phyloP scores from a whole-genome alignment of 2,329 filamentous ascomycete species.

The Fusarium sp. region DNA sequence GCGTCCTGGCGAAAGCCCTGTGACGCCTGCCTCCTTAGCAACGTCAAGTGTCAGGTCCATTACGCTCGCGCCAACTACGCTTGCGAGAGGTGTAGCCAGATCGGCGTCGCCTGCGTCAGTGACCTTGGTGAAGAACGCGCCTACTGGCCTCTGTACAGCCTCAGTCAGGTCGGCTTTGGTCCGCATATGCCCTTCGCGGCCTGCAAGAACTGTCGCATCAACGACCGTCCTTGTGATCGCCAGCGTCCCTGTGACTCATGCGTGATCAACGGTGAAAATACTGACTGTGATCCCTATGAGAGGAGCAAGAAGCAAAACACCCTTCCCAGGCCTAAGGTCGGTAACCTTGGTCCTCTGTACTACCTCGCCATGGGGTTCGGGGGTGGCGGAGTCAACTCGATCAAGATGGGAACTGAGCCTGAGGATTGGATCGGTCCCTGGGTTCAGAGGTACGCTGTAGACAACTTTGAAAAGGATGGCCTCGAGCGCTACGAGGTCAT shows the following conservation, averaged over 20 bases:
- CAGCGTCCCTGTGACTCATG: conserved; percentile 52
- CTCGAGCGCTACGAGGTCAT: not conserved
- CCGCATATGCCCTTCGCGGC: conserved; percentile 38
- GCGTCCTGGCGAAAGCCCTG: conserved; percentile 27
- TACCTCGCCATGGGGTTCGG: conserved; percentile 47
- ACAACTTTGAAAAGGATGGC: not conserved
- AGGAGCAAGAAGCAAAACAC: not conserved
- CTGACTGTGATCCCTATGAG: conserved; percentile 11
- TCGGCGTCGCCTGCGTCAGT: conserved; percentile 45
- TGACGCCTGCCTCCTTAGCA: conserved; percentile 4
- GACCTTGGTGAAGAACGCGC: not conserved
- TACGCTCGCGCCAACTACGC: conserved; percentile 3
- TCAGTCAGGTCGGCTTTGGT: conserved; percentile 48
- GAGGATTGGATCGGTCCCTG: conserved; percentile 41
- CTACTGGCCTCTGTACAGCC: conserved; percentile 38
- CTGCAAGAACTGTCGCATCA: conserved; percentile 40
- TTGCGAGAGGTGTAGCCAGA: conserved; percentile 42
- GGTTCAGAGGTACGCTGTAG: conserved; percentile 24
- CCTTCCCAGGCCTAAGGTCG: conserved; percentile 2
- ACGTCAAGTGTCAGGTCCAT: conserved; percentile 11
- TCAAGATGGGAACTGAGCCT: conserved; percentile 31
- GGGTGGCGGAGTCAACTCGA: conserved; percentile 16
- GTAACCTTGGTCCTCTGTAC: conserved; percentile 44
- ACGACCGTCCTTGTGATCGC: conserved; percentile 46
- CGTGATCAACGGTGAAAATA: conserved; percentile 2